Evolutionary conservation across 2,329 filamentous ascomycete species (phyloP).

Genomic region (Diaporthe capsici): DNA sequence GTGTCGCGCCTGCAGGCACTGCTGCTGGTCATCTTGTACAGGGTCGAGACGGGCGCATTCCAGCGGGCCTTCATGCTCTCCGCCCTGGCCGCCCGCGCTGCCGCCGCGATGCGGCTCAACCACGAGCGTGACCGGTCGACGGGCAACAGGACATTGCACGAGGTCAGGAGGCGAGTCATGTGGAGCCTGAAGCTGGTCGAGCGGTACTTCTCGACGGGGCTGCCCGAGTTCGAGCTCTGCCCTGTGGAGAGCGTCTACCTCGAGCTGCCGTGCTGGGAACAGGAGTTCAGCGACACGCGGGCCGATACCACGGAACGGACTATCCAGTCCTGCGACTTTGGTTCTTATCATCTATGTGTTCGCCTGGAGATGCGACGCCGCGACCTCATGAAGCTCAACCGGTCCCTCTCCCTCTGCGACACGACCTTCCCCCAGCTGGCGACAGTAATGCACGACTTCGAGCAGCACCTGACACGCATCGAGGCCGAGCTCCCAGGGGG

Average conservation of each 20-base stretch:
- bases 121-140: slow-evolving; percentile 54
- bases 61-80: slow-evolving; percentile 61
- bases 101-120: slow-evolving; percentile 59
- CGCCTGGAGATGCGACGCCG: slow-evolving; percentile 45
- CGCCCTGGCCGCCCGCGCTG: slow-evolving; percentile 59
- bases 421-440: slow-evolving; percentile 35
- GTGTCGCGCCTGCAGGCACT: slow-evolving; percentile 55
- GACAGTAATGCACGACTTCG: slow-evolving; percentile 37
- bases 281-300: slow-evolving; percentile 52
- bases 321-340: slow-evolving; percentile 29
- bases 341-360: slow-evolving; percentile 43
- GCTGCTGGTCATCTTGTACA: slow-evolving; percentile 60
- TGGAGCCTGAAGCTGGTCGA: slow-evolving; percentile 62
- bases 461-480: slow-evolving; percentile 38
- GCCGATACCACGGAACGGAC: slow-evolving; percentile 1
- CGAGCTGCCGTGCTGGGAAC: slow-evolving; percentile 59
- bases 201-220: slow-evolving; percentile 57
- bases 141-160: slow-evolving; percentile 55
- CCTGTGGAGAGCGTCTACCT: slow-evolving; percentile 58
- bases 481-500: slow-evolving; percentile 31
- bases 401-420: slow-evolving; percentile 38
- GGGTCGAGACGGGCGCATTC: slow-evolving; percentile 59
- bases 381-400: slow-evolving; percentile 43
- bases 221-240: slow-evolving; percentile 62
- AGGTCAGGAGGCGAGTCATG: slow-evolving; percentile 59